Percentiles rank a stretch among this genome's conserved stretches.
These are phyloP conservation scores for Uromyces viciae-fabae DNA, from an alignment of 1,284 basidiomycete species.

Conservation along the genomic window DNA sequence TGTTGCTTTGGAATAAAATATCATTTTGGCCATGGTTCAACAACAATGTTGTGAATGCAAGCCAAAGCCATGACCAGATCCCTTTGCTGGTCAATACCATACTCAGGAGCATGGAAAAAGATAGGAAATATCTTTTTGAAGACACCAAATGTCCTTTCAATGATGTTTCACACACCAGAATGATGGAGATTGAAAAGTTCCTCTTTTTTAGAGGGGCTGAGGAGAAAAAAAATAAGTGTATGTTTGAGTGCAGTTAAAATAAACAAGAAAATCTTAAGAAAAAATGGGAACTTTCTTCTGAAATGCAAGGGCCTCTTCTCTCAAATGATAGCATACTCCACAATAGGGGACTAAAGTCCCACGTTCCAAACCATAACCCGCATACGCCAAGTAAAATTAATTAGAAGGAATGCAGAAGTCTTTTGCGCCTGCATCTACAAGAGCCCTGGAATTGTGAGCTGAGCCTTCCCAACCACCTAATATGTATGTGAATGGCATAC, in stretches of 20 bases:
- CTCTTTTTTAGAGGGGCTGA: background rate
- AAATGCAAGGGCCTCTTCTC: slow-evolving; percentile 43
- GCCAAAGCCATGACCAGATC: background rate
- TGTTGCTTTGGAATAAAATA: background rate
- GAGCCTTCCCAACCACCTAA: slow-evolving; percentile 56
- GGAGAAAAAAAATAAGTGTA: no score
- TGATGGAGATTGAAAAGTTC: background rate
- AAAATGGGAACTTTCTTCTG: background rate
- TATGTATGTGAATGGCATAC: slow-evolving; percentile 55
- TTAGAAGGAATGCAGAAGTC: slow-evolving; percentile 54
- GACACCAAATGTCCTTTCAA: background rate
- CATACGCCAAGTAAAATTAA: slow-evolving; percentile 57
- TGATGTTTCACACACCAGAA: background rate
- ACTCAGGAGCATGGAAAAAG: background rate
- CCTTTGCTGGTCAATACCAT: background rate
- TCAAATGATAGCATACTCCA: slow-evolving; percentile 48
- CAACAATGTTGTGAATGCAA: background rate
- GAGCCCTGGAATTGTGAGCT: slow-evolving; percentile 54
- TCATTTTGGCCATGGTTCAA: background rate
- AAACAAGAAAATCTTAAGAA: background rate
- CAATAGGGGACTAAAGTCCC: slow-evolving; percentile 51
- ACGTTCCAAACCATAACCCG: slow-evolving; percentile 55
- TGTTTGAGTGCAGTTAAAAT: no score
- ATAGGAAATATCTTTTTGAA: background rate
- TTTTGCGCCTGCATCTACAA: slow-evolving; percentile 47